Evolutionary conservation across 805 yeast species (phyloP), one percentile per base, ranked within the genome.

Genomic region (Kluyveromyces lactis): DNA sequence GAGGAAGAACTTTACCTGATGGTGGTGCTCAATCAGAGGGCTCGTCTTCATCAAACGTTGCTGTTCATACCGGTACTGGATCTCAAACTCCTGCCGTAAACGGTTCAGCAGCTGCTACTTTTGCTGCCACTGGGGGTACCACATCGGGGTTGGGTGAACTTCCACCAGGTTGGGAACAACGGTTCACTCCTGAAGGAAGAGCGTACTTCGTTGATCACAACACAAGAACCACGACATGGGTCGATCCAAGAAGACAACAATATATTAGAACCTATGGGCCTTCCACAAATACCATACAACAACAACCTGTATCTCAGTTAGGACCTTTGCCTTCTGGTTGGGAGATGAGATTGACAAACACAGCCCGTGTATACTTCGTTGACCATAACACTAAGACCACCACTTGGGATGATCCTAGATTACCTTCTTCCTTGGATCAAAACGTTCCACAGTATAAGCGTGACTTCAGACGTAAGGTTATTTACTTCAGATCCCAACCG

Each of bases 211-310:
- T 92, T 36, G 99, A 92, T 63, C 99, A 92, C 67, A 92, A 92
- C 63, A 92, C 98, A n/a, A 77, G 99, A 63, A 92, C 99, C 1
- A 92, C 99, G 3, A 92, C 99, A 10, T 92, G 99, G 99, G 99
- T 92, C 34, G 99, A 92, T 63, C 99, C 99, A 49, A 78, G 99
- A 66, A 79, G 98, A 64, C 98, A 92, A 66, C 99, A 92, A 68
- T 92, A 86, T 63, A 92, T 92, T 53, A 82, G 97, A 61, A 86
- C 95, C 45, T 87, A 84, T 62, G 97, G 96, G 19, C 89, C 75
- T 64, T 71, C 73, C 46, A 67, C 78, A 54, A 82, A 95, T 4
- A 86, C 96, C 16, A 86, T 90, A 51, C 96, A 89, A 67, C 97
- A 92, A 54, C 98, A 92, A 68, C 95, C 97, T 23, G 95, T 92